Evolutionary conservation across 108 stramenopile genomes (phyloP), one percentile per base, ranked within the genome.

Genomic region (Nannochloropsis granulata): DNA sequence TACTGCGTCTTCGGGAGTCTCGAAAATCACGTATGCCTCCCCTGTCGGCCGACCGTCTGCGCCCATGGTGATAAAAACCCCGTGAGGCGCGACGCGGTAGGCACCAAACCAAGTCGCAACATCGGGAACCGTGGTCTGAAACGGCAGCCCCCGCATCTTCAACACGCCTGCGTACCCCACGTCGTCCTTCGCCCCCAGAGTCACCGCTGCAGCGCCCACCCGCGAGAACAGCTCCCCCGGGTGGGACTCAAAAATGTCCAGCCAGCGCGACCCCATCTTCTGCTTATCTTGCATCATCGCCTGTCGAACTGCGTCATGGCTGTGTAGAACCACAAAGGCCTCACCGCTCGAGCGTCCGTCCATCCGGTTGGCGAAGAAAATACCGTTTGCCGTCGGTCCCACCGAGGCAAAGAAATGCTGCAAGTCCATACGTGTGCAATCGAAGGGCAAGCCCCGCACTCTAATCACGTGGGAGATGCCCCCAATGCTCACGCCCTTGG

Each of bases 11-110:
- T 81, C 83, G 24, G 83, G 83, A 0, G 82, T 80, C 34, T 83
- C 87, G 43, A 87, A 84, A 42, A 83, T 43, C 21, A 87, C 87
- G 79, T 84, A 87, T n/a, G 83, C 84, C 78, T 87, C 87, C 45
- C 87, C 87, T 10, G 87, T 83, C 12, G 87, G 87, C 16, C 81
- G 80, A 14, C 87, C 87, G 43, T 88, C 87, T 2, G 81, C 81
- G 21, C 87, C 44, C 71, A 78, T 88, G 82, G 84, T 83, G 26
- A 88, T 84, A 82, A 88, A 88, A 8, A 88, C 81, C 78, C 82
- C 44, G 13, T 46, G 45, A 19, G 83, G 45, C 23, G 84, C 81
- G 19, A 88, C 84, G 23, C 43, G 26, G 24, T 78, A 84, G 23
- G 44, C 80, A 3, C 44, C 83, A 44, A 88, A 88, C 80, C 56